Evolutionary conservation across 352 stramenopile genomes (phyloP).

Genomic region (Thalassiosira livingstoniorum): DNA sequence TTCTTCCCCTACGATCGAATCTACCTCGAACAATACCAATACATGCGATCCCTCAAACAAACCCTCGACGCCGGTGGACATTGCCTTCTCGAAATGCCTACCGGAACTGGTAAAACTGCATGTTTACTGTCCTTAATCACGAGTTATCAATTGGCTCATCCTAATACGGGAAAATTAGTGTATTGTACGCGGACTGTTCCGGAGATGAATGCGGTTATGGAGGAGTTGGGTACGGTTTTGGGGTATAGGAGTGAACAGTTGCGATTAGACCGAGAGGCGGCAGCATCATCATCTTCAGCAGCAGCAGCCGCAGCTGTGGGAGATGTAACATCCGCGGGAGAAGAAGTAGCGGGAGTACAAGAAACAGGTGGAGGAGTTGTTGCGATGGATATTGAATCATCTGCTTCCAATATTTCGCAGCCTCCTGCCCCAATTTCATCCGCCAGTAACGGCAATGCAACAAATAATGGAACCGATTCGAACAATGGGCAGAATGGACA

Average conservation of each 20-base stretch:
- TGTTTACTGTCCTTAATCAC: conserved; percentile 97
- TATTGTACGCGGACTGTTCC: conserved; percentile 99
- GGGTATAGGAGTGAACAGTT: conserved; percentile 81
- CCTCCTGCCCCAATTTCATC: too few species aligned
- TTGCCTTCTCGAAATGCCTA: conserved; percentile 98
- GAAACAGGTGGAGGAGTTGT: neutral
- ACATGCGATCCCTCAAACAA: conserved; percentile 99
- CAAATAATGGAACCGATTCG: neutral
- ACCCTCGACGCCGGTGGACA: conserved; percentile 96
- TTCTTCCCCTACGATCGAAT: conserved; percentile 97
- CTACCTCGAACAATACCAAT: conserved; percentile 99
- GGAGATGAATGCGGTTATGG: conserved; percentile 96
- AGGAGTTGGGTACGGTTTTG: conserved; percentile 97
- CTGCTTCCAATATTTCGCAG: neutral
- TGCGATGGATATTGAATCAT: conserved; percentile 7
- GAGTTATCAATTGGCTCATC: conserved; percentile 93
- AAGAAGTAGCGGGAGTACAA: conserved; percentile 23
- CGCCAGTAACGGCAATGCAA: neutral
- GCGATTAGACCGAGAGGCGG: conserved; percentile 28
- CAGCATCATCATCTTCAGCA: neutral
- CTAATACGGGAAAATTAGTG: conserved; percentile 94
- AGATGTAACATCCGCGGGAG: too few species aligned
- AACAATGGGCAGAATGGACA: neutral
- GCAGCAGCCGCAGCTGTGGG: neutral
- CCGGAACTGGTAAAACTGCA: conserved; percentile 61